phyloP scores from a whole-genome alignment of 305 asterid species.

The Caryopteris hybrid region DNA sequence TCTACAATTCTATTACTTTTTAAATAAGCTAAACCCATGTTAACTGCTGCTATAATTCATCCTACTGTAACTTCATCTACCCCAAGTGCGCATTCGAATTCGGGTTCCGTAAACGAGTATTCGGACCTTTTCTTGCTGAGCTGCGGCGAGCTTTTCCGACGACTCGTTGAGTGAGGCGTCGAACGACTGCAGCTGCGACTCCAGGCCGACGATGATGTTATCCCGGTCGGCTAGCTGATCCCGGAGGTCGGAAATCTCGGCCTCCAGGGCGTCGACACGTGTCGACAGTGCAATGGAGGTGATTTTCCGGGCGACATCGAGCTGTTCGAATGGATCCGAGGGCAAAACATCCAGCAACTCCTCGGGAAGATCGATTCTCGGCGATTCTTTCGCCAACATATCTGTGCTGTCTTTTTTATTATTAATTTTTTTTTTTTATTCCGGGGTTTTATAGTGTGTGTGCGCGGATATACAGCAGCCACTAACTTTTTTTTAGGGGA shows the following conservation, averaged over 20 bases:
- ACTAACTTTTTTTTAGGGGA: slow-evolving; percentile 13
- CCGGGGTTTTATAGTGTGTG: slow-evolving; percentile 18
- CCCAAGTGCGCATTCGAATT: background rate
- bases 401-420: background rate
- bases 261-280: slow-evolving; percentile 78
- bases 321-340: slow-evolving; percentile 88
- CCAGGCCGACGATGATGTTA: slow-evolving; percentile 56
- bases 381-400: slow-evolving; percentile 48
- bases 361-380: slow-evolving; percentile 74
- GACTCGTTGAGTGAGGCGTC: slow-evolving; percentile 50
- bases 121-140: slow-evolving; percentile 67
- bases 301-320: slow-evolving; percentile 83
- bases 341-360: slow-evolving; percentile 68
- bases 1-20: no score
- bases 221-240: slow-evolving; percentile 62
- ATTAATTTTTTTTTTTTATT: background rate
- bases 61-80: background rate
- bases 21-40: background rate
- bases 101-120: background rate
- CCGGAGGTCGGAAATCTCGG: slow-evolving; percentile 64
- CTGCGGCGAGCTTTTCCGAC: slow-evolving; percentile 49
- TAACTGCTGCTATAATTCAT: background rate
- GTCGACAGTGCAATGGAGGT: slow-evolving; percentile 93
- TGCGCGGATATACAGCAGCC: slow-evolving; percentile 17
- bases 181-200: slow-evolving; percentile 70